phyloP scores from a whole-genome alignment of 1,284 basidiomycete species.

The Trametes versicolor region DNA sequence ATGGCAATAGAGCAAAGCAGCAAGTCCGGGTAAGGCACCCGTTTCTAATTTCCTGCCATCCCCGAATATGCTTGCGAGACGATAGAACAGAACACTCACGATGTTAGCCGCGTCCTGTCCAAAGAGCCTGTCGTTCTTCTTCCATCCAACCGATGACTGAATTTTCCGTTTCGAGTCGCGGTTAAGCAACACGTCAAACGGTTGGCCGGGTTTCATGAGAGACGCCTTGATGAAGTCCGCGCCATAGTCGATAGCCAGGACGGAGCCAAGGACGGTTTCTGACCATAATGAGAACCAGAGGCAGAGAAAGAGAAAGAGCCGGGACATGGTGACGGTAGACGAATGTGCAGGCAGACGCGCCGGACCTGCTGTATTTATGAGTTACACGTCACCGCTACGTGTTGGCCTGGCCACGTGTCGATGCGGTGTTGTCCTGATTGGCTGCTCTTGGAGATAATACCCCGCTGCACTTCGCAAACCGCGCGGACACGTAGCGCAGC shows the following conservation, averaged over 20 bases:
- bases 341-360: conserved; percentile 24
- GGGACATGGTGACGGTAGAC: conserved; percentile 32
- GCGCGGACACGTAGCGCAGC: background rate
- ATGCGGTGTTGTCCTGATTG: conserved; percentile 11
- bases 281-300: conserved; percentile 41
- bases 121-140: conserved; percentile 88
- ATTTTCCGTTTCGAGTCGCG: conserved; percentile 98
- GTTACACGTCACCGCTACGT: conserved; percentile 37
- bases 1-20: too few relatives aligned
- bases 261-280: conserved; percentile 57
- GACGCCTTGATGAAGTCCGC: conserved; percentile 97
- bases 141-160: conserved; percentile 89
- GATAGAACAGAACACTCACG: conserved; percentile 56
- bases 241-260: conserved; percentile 96
- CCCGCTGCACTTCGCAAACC: too few relatives aligned
- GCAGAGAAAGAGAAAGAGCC: conserved; percentile 35
- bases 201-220: conserved; percentile 94
- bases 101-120: conserved; percentile 89
- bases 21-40: too few relatives aligned
- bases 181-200: conserved; percentile 96
- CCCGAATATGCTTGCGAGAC: background rate
- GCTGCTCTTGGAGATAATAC: background rate
- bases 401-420: conserved; percentile 29
- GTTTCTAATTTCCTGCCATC: too few relatives aligned
- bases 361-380: conserved; percentile 26